Evolutionary conservation across 768 basidiomycete species (phyloP).

Genomic region (Hericium alpestre): DNA sequence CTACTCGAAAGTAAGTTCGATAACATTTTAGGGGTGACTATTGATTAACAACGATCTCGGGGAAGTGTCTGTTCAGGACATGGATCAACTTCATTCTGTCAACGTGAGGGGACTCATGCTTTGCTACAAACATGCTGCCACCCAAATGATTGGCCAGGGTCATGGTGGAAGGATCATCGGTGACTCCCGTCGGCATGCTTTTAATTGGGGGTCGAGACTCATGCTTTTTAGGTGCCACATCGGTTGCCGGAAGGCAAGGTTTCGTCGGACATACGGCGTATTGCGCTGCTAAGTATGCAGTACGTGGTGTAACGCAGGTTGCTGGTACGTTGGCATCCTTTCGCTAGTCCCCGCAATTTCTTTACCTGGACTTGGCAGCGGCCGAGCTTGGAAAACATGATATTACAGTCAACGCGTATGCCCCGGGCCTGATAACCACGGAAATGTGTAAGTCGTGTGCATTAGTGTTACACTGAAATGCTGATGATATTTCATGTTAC

Average conservation of each 20-base stretch:
- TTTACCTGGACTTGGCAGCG: conserved; percentile 3
- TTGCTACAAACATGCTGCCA: conserved; percentile 16
- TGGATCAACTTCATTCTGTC: conserved; percentile 10
- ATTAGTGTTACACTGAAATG: too few relatives aligned
- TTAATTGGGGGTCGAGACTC: too few relatives aligned
- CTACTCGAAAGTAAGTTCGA: not conserved
- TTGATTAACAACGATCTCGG: not conserved
- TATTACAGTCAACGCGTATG: conserved; percentile 16
- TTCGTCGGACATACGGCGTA: conserved; percentile 15
- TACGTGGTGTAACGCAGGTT: conserved; percentile 20
- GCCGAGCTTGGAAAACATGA: conserved; percentile 10
- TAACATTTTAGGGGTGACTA: not conserved
- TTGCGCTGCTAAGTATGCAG: conserved; percentile 21
- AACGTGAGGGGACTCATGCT: conserved; percentile 14
- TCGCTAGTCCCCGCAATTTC: not conserved
- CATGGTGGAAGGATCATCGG: conserved; percentile 17
- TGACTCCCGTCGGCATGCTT: not conserved
- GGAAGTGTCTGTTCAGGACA: conserved; percentile 14
- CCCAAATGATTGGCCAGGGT: conserved; percentile 17
- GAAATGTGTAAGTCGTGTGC: conserved; percentile 7
- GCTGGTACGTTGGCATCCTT: conserved; percentile 5
- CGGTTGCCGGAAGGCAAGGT: conserved; percentile 1
- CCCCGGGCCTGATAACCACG: conserved; percentile 13
- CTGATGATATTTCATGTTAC: too few relatives aligned
- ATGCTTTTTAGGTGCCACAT: conserved; percentile 4